phyloP scores from a whole-genome alignment of 768 basidiomycete species.

The Macrolepiota albuminosa region DNA sequence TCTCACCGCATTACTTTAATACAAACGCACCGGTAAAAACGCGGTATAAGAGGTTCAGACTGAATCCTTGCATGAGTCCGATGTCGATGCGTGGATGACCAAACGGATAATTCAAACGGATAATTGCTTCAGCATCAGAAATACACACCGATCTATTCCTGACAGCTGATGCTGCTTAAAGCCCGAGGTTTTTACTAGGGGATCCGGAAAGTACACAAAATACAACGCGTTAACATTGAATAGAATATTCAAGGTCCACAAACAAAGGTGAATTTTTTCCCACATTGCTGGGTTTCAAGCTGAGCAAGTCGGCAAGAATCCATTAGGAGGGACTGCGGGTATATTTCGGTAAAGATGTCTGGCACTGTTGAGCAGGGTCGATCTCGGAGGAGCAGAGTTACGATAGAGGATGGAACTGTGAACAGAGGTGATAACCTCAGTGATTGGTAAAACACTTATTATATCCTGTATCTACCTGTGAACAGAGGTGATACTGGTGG shows the following conservation, averaged over 20 bases:
- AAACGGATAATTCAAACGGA: not conserved
- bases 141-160: not conserved
- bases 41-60: not conserved
- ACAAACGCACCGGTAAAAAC: not conserved
- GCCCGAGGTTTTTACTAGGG: not conserved
- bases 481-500: no score
- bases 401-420: no score
- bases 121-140: no score
- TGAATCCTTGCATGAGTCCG: not conserved
- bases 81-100: not conserved
- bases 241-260: no score
- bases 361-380: not conserved
- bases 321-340: not conserved
- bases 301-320: not conserved
- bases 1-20: not conserved
- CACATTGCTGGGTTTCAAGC: not conserved
- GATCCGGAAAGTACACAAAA: not conserved
- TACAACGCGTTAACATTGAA: not conserved
- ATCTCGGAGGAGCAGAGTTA: no score
- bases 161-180: not conserved
- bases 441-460: no score
- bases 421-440: no score
- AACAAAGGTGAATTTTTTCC: not conserved
- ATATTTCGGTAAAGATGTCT: not conserved
- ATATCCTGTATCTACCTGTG: no score